These are phyloP conservation scores for Ophiostoma triangulosporum DNA, from an alignment of 2,329 filamentous ascomycete species.

Conservation along the genomic window DNA sequence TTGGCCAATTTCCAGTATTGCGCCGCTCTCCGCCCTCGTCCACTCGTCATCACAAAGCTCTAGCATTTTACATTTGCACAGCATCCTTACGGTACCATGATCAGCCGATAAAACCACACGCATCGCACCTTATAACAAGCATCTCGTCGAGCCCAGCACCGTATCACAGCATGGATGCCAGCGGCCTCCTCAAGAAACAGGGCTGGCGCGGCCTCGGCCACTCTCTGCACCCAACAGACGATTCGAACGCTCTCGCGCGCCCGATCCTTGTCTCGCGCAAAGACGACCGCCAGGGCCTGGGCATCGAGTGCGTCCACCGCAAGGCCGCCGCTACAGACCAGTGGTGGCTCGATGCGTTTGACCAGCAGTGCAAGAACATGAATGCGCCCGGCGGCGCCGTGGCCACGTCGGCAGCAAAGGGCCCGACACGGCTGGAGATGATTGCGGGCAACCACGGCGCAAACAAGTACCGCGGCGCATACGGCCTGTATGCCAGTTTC, in stretches of 20 bases:
- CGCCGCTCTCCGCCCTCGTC: background rate
- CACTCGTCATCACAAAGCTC: too few species aligned
- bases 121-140: background rate
- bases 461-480: constrained; percentile 44
- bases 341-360: constrained; percentile 95
- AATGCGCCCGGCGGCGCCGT: constrained; percentile 43
- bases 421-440: constrained; percentile 34
- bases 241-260: constrained; percentile 63
- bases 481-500: constrained; percentile 70
- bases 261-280: constrained; percentile 77
- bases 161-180: constrained; percentile 57
- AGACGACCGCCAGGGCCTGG: constrained; percentile 66
- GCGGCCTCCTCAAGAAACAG: constrained; percentile 68
- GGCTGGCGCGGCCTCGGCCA: constrained; percentile 86
- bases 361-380: constrained; percentile 73
- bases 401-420: constrained; percentile 18
- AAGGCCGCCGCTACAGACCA: constrained; percentile 58
- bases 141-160: background rate
- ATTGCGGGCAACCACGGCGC: constrained; percentile 29
- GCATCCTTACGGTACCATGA: background rate
- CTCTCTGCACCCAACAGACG: constrained; percentile 64
- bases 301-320: constrained; percentile 54
- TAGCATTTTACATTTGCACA: background rate
- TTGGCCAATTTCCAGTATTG: background rate
- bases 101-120: background rate